Evolutionary conservation across 2,329 filamentous ascomycete species (phyloP), one percentile per base, ranked within the genome.

Genomic region (Phialophora verrucosa): DNA sequence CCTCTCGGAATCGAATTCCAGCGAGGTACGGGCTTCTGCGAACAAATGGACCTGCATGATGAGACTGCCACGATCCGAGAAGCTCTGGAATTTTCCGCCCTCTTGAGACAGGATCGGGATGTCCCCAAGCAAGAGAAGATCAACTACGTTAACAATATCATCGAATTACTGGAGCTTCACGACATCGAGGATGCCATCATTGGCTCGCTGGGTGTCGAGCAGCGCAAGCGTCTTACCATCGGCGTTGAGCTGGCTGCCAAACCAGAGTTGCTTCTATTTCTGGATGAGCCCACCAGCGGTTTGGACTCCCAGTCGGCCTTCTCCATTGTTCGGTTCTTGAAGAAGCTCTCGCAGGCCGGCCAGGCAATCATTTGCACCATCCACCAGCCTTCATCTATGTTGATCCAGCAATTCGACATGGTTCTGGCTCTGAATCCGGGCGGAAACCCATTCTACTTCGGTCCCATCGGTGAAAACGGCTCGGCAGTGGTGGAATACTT

Each of bases 321-420:
- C 76, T 88, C 85, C 0, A 91, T 91, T 66, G 83, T 91, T 3
- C 82, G 85, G 0, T 91, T 91, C 78, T 74, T 91, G 63, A 88
- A 87, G 79, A 91, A 91, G 74, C 81, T 91, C 2, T 83, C 87
- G 4, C 80, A 83, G 7, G 86, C 88, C 12, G 89, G 89, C 1
- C 88, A 91, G 73, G 89, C 89, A 7, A 90, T 92, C 68, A 81
- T 92, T 60, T 91, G 89, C 76, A 91, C 89, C 0, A 91, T 91
- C 62, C 89, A 91, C 73, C 89, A 91, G 73, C 89, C 89, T 3
- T 89, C 86, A 1, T 88, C 87, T 1, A 83, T 90, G 66, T 80
- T 91, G 1, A 88, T 91, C 64, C 84, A 91, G 73, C 84, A 91
- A 73, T 92, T 92, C 76, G 89, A 91, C 75, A 90, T 90, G 84